These are phyloP conservation scores for Mortierella sp. DNA, from an alignment of 371 early-diverging fungal genomes.

Conservation along the genomic window DNA sequence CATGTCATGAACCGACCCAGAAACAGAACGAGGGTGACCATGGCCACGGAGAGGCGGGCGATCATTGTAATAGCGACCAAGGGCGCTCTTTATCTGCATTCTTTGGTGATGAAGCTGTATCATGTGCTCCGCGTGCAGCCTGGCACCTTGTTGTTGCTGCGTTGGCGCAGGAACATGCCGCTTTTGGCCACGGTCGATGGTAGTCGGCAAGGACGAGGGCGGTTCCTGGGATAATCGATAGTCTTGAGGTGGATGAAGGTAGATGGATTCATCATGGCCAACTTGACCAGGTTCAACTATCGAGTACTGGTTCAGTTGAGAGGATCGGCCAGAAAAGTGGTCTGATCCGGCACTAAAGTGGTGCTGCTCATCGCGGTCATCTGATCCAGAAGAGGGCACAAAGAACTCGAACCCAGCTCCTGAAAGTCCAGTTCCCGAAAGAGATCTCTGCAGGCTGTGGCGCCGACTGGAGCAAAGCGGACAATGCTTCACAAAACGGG, in stretches of 20 bases:
- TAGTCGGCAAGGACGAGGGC: not conserved
- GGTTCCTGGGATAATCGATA: not conserved
- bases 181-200: not conserved
- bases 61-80: slow-evolving; percentile 1
- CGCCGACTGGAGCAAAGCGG: slow-evolving; percentile 63
- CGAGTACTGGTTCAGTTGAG: slow-evolving; percentile 1
- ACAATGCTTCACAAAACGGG: slow-evolving; percentile 70
- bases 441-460: slow-evolving; percentile 36
- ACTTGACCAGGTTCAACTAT: not conserved
- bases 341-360: not conserved
- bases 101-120: slow-evolving; percentile 18
- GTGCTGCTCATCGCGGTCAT: not conserved
- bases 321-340: not conserved
- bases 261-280: not conserved
- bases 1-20: not conserved
- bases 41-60: not conserved
- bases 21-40: slow-evolving; percentile 2
- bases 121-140: slow-evolving; percentile 14
- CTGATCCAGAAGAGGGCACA: slow-evolving; percentile 3
- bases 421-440: slow-evolving; percentile 19
- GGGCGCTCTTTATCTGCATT: not conserved
- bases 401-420: slow-evolving; percentile 1
- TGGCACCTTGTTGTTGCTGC: slow-evolving; percentile 18
- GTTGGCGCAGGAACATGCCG: not conserved
- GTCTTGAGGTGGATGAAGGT: not conserved